These are phyloP conservation scores for Ustilago sp. DNA, from an alignment of 1,284 basidiomycete species.

Conservation along the genomic window DNA sequence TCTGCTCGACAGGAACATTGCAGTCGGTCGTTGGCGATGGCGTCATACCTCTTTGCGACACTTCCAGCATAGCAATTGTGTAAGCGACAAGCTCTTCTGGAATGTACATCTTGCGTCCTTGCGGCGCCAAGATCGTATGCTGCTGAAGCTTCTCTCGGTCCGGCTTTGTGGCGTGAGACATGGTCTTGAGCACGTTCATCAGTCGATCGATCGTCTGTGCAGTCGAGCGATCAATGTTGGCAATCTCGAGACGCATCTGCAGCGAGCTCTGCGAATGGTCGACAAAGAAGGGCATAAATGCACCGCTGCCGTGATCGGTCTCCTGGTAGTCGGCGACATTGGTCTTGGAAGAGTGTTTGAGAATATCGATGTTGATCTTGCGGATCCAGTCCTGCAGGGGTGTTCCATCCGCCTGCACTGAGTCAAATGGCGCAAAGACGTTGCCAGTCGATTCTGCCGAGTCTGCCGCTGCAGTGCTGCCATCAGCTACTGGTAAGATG, in stretches of 20 bases:
- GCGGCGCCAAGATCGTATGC: slow-evolving; percentile 62
- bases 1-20: slow-evolving; percentile 27
- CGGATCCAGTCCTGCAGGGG: slow-evolving; percentile 67
- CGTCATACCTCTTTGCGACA: slow-evolving; percentile 59
- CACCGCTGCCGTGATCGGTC: slow-evolving; percentile 62
- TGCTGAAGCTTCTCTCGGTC: slow-evolving; percentile 52
- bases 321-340: slow-evolving; percentile 57
- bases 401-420: slow-evolving; percentile 33
- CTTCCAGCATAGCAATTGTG: slow-evolving; percentile 66
- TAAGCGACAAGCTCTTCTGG: slow-evolving; percentile 67
- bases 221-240: slow-evolving; percentile 51
- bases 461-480: slow-evolving; percentile 12
- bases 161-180: slow-evolving; percentile 52
- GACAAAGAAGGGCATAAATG: slow-evolving; percentile 64
- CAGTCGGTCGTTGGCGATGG: slow-evolving; percentile 47
- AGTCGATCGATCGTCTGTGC: slow-evolving; percentile 65
- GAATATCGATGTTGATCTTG: slow-evolving; percentile 69
- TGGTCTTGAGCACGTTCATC: slow-evolving; percentile 61
- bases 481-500: slow-evolving; percentile 81
- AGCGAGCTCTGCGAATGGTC: slow-evolving; percentile 46
- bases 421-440: slow-evolving; percentile 26
- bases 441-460: background rate
- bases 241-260: slow-evolving; percentile 45
- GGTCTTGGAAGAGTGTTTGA: slow-evolving; percentile 62
- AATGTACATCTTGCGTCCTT: slow-evolving; percentile 62